phyloP scores from a whole-genome alignment of 345 rosid genomes.

The Leavenworthia alabamica region DNA sequence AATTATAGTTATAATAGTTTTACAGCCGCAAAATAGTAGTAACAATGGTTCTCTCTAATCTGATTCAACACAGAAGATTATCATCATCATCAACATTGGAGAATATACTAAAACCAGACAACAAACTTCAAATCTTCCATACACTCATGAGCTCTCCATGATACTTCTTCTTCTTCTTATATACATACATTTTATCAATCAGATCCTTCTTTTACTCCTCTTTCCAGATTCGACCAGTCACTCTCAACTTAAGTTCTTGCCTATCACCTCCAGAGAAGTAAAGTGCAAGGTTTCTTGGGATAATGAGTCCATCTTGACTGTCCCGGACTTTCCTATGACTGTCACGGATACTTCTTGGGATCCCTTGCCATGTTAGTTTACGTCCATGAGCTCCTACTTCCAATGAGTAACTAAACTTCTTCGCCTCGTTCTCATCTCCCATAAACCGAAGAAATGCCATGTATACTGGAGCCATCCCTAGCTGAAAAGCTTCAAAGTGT shows the following conservation, averaged over 20 bases:
- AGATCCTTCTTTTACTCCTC: too few species aligned
- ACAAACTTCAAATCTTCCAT: too few species aligned
- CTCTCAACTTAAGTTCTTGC: slow-evolving; percentile 73
- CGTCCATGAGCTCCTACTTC: slow-evolving; percentile 80
- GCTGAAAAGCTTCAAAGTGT: slow-evolving; percentile 91
- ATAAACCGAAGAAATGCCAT: slow-evolving; percentile 88
- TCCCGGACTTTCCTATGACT: slow-evolving; percentile 86
- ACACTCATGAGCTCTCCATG: too few species aligned
- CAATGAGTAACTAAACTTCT: slow-evolving; percentile 69
- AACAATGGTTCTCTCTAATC: too few species aligned
- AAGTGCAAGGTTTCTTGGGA: slow-evolving; percentile 75
- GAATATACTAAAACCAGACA: too few species aligned
- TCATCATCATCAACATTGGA: too few species aligned
- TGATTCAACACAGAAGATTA: too few species aligned
- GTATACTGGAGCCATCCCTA: slow-evolving; percentile 75
- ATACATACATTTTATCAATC: too few species aligned
- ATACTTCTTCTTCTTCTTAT: too few species aligned
- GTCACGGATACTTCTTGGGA: slow-evolving; percentile 80
- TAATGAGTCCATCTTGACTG: slow-evolving; percentile 77
- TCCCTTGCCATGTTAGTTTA: slow-evolving; percentile 76
- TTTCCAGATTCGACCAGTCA: slow-evolving; percentile 85
- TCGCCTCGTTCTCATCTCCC: slow-evolving; percentile 89
- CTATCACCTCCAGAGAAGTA: slow-evolving; percentile 79
- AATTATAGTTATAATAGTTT: too few species aligned
- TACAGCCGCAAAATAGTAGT: too few species aligned